Evolutionary conservation across 805 yeast genomes (phyloP).

Genomic region (Starmerella vaccinii): DNA sequence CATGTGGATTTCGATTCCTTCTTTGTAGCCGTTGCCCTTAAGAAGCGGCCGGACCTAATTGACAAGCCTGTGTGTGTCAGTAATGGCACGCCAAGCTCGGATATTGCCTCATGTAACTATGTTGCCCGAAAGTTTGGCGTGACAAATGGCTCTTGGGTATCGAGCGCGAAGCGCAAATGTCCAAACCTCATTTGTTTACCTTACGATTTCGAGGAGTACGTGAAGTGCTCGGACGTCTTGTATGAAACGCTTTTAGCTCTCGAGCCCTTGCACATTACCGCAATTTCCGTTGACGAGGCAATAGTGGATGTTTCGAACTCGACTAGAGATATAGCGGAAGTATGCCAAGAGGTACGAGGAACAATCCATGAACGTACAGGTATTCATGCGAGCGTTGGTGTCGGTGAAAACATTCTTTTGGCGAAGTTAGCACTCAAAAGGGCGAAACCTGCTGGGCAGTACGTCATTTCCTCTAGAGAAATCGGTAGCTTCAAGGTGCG

Average conservation of each 20-base stretch:
- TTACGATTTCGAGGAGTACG: slow-evolving; percentile 68
- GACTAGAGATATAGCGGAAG: slow-evolving; percentile 5
- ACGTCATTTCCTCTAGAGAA: slow-evolving; percentile 30
- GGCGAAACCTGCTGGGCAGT: slow-evolving; percentile 74
- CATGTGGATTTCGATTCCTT: slow-evolving; percentile 93
- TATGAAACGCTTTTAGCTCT: slow-evolving; percentile 47
- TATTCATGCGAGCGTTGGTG: slow-evolving; percentile 73
- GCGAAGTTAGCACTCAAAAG: slow-evolving; percentile 63
- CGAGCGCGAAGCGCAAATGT: slow-evolving; percentile 52
- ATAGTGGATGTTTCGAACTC: slow-evolving; percentile 51
- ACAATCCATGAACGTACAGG: slow-evolving; percentile 33
- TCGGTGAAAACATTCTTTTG: slow-evolving; percentile 58
- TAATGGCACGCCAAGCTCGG: slow-evolving; percentile 44
- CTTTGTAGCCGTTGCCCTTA: slow-evolving; percentile 75
- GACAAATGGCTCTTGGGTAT: slow-evolving; percentile 82
- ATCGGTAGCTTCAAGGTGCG: slow-evolving; percentile 21
- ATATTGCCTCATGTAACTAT: slow-evolving; percentile 87
- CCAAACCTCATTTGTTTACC: slow-evolving; percentile 55
- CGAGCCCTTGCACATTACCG: slow-evolving; percentile 44
- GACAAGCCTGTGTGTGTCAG: slow-evolving; percentile 56
- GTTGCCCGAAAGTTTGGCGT: slow-evolving; percentile 72
- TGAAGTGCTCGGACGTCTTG: slow-evolving; percentile 49
- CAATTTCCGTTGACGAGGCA: slow-evolving; percentile 89
- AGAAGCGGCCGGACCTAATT: slow-evolving; percentile 45
- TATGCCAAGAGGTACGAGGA: slow-evolving; percentile 25